Evolutionary conservation across 2,329 filamentous ascomycete genomes (phyloP), one percentile per base, ranked within the genome.

Genomic region (Daldinia sp.): DNA sequence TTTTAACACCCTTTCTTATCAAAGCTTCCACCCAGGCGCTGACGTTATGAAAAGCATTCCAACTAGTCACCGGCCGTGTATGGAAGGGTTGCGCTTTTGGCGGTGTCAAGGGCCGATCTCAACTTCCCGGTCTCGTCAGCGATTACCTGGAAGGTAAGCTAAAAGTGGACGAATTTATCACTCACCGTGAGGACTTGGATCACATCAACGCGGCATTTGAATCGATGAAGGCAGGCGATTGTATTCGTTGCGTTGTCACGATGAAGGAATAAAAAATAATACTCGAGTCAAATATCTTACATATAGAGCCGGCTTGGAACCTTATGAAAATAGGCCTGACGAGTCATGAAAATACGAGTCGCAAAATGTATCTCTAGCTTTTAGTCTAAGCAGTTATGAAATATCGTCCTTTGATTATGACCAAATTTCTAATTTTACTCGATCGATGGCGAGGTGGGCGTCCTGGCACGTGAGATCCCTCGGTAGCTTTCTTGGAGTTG

Each of bases 161-260:
- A 76, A 98, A 97, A 89, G 95, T 98, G 45, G 94, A 98, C 77
- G 95, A 99, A 83, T 98, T 98, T 83, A 98, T 99, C 82, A 99
- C 95, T 29, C 95, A 99, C 83, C 89, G 94, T 72, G 92, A 96
- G 82, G 86, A 85, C 3, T 83, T 99, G 43, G 81, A 82, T 63
- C 87, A 91, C 74, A 96, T 99, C 80, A 98, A 98, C 84, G 82
- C 85, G 52, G 94, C 93, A 17, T 99, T 97, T 74, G 87, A 93
- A 68, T 88, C 90, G 72, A 99, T 99, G 95, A 96, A 97, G 85
- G 85, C 88, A 63, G 95, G 95, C 61, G 94, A 98, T 80, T 99
- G 95, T 81, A 97, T 99, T 75, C 92, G 95, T 68, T 96, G 93
- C 71, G 95, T 98, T 8, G 91, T 97, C 55, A 87, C 86, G 71